These are phyloP conservation scores for Linnemannia exigua DNA, from an alignment of 192 early-diverging fungal species.

Conservation along the genomic window DNA sequence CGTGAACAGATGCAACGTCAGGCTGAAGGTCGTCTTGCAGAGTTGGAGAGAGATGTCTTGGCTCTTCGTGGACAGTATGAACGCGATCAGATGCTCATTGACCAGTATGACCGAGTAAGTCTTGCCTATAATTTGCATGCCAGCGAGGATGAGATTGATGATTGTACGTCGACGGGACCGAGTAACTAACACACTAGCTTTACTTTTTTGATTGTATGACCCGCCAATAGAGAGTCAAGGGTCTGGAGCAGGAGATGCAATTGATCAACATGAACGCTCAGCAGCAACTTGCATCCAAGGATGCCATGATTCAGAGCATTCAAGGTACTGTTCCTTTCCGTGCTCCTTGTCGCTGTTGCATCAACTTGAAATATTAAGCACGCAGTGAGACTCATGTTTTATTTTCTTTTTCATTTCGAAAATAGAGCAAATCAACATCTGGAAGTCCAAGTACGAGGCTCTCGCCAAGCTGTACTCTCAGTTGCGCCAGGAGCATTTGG, in stretches of 20 bases:
- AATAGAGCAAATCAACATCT: slow-evolving; percentile 91
- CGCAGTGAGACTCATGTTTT: neutral
- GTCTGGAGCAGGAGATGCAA: slow-evolving; percentile 87
- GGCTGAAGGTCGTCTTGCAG: slow-evolving; percentile 80
- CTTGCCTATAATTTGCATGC: neutral
- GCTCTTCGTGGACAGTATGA: slow-evolving; percentile 82
- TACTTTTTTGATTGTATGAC: neutral
- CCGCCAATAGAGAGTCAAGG: slow-evolving; percentile 75
- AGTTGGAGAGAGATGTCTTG: slow-evolving; percentile 87
- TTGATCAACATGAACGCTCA: slow-evolving; percentile 77
- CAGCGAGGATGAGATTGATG: neutral
- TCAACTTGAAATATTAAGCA: neutral
- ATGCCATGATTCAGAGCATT: slow-evolving; percentile 85
- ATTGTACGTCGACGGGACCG: neutral
- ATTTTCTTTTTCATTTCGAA: neutral
- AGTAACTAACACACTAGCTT: neutral
- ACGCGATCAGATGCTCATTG: slow-evolving; percentile 85
- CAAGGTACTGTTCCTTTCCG: slow-evolving; percentile 70
- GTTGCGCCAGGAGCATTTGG: slow-evolving; percentile 95
- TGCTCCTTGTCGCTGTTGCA: neutral
- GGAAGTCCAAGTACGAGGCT: slow-evolving; percentile 98
- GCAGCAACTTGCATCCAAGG: slow-evolving; percentile 85
- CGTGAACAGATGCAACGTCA: slow-evolving; percentile 89
- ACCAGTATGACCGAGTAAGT: slow-evolving; percentile 87
- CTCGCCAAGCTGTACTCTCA: slow-evolving; percentile 98